A percentile compares a stretch with the other conserved stretches of the same genome.
phyloP scores from a whole-genome alignment of 192 early-diverging fungal genomes.

The Phlyctochytrium planicorne region DNA sequence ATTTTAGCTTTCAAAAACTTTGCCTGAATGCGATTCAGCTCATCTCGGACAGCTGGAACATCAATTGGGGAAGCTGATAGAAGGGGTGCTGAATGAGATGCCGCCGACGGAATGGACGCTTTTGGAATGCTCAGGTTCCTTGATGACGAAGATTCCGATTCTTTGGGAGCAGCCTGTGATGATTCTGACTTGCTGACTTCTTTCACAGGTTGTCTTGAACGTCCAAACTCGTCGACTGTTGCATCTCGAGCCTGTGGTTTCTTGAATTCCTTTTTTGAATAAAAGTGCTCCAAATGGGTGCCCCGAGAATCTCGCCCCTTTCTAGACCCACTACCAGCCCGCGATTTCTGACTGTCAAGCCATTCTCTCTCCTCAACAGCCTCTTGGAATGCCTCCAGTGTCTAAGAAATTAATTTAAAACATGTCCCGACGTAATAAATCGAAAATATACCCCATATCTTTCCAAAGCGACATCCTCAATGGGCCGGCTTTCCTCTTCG shows the following conservation, averaged over 20 bases:
- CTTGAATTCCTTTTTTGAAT: too few relatives aligned
- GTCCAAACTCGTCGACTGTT: too few relatives aligned
- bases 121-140: neutral
- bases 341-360: too few relatives aligned
- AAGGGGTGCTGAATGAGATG: neutral
- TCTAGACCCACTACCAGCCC: too few relatives aligned
- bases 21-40: constrained; percentile 85
- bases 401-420: constrained; percentile 30
- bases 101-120: neutral
- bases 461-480: constrained; percentile 69
- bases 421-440: neutral
- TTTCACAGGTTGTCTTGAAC: too few relatives aligned
- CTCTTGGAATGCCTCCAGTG: constrained; percentile 63
- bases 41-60: constrained; percentile 18
- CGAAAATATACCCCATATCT: constrained; percentile 62
- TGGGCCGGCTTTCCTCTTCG: constrained; percentile 57
- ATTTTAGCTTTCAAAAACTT: constrained; percentile 79
- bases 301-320: too few relatives aligned
- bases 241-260: too few relatives aligned
- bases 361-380: constrained; percentile 64
- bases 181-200: too few relatives aligned
- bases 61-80: neutral
- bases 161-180: too few relatives aligned
- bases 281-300: too few relatives aligned
- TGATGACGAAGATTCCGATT: too few relatives aligned